phyloP scores from a whole-genome alignment of 768 basidiomycete species.

The Boletus insuetus region DNA sequence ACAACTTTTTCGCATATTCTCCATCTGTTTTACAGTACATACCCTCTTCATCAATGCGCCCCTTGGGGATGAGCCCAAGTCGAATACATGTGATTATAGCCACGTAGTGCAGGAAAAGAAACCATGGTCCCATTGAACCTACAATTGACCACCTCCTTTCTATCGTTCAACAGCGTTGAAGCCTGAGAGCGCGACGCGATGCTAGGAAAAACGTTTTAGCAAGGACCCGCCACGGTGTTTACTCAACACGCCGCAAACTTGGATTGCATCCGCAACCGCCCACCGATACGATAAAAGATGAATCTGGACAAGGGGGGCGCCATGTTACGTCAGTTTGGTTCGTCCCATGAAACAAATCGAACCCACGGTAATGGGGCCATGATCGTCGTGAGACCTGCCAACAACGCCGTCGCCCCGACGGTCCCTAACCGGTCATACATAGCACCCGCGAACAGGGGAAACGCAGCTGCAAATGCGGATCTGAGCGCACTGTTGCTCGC shows the following conservation, averaged over 20 bases:
- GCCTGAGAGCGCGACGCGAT: no score
- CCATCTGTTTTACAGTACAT: constrained; percentile 4
- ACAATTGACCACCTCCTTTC: no score
- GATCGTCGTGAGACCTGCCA: constrained; percentile 60
- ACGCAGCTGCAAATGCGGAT: constrained; percentile 45
- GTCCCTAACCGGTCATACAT: constrained; percentile 58
- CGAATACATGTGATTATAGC: neutral
- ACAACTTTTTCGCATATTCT: neutral
- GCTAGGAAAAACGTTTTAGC: no score
- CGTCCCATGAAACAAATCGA: no score
- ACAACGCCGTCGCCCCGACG: constrained; percentile 68
- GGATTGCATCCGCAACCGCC: constrained; percentile 41
- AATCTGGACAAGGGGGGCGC: constrained; percentile 32
- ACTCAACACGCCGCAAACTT: constrained; percentile 36
- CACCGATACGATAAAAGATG: constrained; percentile 47
- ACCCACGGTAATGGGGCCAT: constrained; percentile 64
- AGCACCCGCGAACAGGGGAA: constrained; percentile 50
- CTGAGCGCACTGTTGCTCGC: constrained; percentile 61
- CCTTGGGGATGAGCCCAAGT: neutral
- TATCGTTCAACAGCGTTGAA: no score
- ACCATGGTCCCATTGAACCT: neutral
- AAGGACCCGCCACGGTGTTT: neutral
- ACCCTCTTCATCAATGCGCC: neutral
- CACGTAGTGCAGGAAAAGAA: neutral
- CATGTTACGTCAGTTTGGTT: no score